phyloP scores from a whole-genome alignment of 331 rosid species.

The Dryas integrifolia region DNA sequence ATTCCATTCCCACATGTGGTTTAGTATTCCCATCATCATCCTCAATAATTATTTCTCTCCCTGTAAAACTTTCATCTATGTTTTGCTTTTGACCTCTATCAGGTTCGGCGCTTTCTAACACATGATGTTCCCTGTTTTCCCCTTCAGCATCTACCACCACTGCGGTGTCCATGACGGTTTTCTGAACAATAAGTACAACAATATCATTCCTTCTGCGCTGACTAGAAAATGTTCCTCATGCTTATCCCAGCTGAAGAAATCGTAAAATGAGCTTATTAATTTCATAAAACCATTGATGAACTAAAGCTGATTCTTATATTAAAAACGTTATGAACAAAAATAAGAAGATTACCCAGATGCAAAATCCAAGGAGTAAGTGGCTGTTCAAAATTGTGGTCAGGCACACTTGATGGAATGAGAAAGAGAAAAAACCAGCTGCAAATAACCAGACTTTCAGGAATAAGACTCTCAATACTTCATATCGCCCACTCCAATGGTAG shows the following conservation, averaged over 20 bases:
- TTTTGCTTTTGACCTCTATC: constrained; percentile 29
- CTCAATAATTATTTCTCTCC: constrained; percentile 36
- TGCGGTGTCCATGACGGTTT: constrained; percentile 46
- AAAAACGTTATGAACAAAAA: background rate
- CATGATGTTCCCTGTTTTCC: constrained; percentile 34
- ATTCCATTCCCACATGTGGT: constrained; percentile 66
- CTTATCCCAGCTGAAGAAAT: background rate
- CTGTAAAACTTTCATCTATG: constrained; percentile 29
- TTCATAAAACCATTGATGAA: background rate
- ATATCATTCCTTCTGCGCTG: constrained; percentile 27
- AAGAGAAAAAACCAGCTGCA: background rate
- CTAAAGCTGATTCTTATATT: background rate
- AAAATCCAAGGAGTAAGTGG: background rate
- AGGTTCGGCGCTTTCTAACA: constrained; percentile 32
- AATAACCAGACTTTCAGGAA: background rate
- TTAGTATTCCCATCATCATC: constrained; percentile 41
- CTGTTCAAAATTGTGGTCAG: background rate
- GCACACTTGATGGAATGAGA: background rate
- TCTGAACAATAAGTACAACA: constrained; percentile 10
- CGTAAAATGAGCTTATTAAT: background rate
- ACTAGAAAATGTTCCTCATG: constrained; percentile 32
- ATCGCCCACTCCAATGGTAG: background rate
- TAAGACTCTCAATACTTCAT: background rate
- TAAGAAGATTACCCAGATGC: background rate
- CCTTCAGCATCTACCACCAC: constrained; percentile 39